Percentiles rank a stretch among this genome's conserved stretches.
phyloP scores from a whole-genome alignment of 2,329 filamentous ascomycete species.

The Ascochyta koolunga region DNA sequence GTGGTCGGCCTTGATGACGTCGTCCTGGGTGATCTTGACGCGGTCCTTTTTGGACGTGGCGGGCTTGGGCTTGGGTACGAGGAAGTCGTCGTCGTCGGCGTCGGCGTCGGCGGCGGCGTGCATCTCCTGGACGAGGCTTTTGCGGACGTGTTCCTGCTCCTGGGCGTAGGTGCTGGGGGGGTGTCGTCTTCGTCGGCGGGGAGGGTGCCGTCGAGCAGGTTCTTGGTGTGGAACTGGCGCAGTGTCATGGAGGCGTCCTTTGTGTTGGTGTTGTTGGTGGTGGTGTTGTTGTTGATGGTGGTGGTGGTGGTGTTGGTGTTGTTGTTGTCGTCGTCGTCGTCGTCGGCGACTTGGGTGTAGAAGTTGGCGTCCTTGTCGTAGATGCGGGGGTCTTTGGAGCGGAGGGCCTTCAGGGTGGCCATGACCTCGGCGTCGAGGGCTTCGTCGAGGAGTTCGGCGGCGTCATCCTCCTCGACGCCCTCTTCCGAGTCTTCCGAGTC shows the following conservation, averaged over 20 bases:
- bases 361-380: conserved; percentile 84
- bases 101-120: conserved; percentile 65
- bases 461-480: conserved; percentile 87
- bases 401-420: conserved; percentile 84
- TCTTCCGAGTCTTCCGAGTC: conserved; percentile 58
- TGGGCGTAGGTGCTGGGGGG: conserved; percentile 77
- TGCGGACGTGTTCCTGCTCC: conserved; percentile 85
- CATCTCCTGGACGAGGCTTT: conserved; percentile 79
- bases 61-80: conserved; percentile 71
- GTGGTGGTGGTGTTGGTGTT: conserved; percentile 36
- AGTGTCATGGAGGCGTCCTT: conserved; percentile 86
- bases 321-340: conserved; percentile 28
- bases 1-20: conserved; percentile 78
- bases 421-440: conserved; percentile 86
- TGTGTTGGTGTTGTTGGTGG: conserved; percentile 50
- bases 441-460: conserved; percentile 83
- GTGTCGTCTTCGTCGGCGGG: conserved; percentile 64
- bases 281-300: conserved; percentile 12
- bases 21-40: conserved; percentile 53
- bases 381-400: conserved; percentile 86
- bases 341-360: conserved; percentile 70
- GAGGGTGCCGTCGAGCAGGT: conserved; percentile 74
- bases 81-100: conserved; percentile 72
- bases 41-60: conserved; percentile 35
- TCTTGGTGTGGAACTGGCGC: conserved; percentile 89